Percentiles rank a stretch among this genome's conserved stretches.
These are phyloP conservation scores for Thalassiosira hispida DNA, from an alignment of 352 stramenopile species.

Conservation along the genomic window DNA sequence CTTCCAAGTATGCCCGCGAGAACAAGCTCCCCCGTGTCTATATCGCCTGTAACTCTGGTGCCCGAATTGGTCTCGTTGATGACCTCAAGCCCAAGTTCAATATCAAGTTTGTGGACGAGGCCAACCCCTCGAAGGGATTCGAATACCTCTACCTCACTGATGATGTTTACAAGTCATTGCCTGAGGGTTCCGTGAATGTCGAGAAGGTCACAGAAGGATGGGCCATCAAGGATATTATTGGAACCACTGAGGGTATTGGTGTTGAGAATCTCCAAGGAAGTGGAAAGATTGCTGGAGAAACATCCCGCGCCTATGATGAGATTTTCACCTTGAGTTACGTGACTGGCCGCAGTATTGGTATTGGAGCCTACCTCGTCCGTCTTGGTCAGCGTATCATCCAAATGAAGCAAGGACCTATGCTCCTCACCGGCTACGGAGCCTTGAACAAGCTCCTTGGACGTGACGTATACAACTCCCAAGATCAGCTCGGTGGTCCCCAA, in stretches of 20 bases:
- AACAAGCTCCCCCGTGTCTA: conserved; percentile 97
- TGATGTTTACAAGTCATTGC: conserved; percentile 94
- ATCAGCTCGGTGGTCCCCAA: conserved; percentile 98
- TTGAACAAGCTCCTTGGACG: conserved; percentile 99
- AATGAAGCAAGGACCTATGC: conserved; percentile 97
- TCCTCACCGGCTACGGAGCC: conserved; percentile 97
- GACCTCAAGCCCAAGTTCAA: conserved; percentile 98
- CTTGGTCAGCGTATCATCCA: conserved; percentile 99
- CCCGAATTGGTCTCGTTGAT: conserved; percentile 98
- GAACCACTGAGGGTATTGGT: conserved; percentile 94
- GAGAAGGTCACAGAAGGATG: conserved; percentile 87
- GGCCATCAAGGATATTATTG: conserved; percentile 94
- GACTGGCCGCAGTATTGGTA: conserved; percentile 98
- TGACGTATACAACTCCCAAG: conserved; percentile 99
- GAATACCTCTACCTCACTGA: conserved; percentile 99
- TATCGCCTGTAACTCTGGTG: conserved; percentile 99
- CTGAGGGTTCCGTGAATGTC: conserved; percentile 91
- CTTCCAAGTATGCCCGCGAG: conserved; percentile 94
- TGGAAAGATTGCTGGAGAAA: conserved; percentile 99
- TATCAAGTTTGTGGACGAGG: conserved; percentile 90
- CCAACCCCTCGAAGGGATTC: conserved; percentile 96
- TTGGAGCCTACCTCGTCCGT: conserved; percentile 99
- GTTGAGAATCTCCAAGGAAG: conserved; percentile 99
- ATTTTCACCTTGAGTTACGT: conserved; percentile 99
- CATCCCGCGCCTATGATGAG: conserved; percentile 97